Evolutionary conservation across 2,329 filamentous ascomycete genomes (phyloP).

Genomic region (Penicillium sp.): DNA sequence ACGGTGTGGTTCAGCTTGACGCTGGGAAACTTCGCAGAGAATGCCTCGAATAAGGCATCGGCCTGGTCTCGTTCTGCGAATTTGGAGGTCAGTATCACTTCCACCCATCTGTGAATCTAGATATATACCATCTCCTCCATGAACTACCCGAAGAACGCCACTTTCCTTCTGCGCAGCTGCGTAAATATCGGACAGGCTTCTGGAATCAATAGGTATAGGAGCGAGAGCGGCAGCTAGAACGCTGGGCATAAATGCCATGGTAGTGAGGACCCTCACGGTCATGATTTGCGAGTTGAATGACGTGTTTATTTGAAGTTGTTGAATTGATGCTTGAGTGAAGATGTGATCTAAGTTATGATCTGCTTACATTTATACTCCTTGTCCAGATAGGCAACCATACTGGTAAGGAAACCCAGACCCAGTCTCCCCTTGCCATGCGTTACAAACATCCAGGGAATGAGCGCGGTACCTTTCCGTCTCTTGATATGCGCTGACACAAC

Average conservation of each 20-base stretch:
- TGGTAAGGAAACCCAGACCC: not conserved
- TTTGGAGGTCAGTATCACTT: not conserved
- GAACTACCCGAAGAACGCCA: not conserved
- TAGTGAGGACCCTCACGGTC: not conserved
- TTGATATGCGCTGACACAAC: conserved; percentile 1
- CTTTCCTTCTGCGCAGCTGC: not conserved
- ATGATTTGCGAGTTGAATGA: not conserved
- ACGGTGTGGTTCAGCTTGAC: conserved; percentile 61
- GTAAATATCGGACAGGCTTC: conserved; percentile 3
- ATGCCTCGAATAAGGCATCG: conserved; percentile 42
- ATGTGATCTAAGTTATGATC: too few relatives aligned
- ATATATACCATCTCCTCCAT: not conserved
- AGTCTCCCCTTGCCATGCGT: not conserved
- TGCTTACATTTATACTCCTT: not conserved
- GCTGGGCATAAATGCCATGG: not conserved
- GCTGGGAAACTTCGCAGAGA: conserved; percentile 51
- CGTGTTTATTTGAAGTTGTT: not conserved
- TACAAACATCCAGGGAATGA: not conserved
- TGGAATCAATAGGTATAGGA: not conserved
- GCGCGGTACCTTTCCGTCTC: not conserved
- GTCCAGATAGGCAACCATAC: not conserved
- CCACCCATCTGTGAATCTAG: not conserved
- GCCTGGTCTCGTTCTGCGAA: not conserved
- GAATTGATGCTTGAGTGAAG: not conserved
- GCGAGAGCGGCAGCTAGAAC: not conserved